Percentiles rank a stretch among this genome's conserved stretches.
These are phyloP conservation scores for Heliocybe sulcata DNA, from an alignment of 1,284 basidiomycete genomes.

Conservation along the genomic window DNA sequence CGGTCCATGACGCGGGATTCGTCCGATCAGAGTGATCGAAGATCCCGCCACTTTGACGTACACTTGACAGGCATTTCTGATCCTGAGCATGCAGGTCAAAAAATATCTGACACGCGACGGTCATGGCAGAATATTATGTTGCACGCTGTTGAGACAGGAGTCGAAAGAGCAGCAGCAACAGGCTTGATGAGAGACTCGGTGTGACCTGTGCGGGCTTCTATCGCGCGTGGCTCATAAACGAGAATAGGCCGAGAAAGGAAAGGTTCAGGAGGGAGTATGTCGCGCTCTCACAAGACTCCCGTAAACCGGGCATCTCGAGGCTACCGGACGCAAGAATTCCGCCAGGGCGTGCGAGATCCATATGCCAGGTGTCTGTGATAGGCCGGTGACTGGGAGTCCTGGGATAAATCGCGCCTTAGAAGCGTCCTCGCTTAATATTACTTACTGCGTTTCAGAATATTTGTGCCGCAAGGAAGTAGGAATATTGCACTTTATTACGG, in stretches of 20 bases:
- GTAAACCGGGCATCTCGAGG: not conserved
- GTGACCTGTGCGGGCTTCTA: not conserved
- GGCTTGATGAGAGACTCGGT: not conserved
- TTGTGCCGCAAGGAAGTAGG: not conserved
- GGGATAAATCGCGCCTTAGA: not conserved
- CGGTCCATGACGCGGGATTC: not conserved
- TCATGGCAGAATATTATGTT: not conserved
- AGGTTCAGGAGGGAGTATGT: not conserved
- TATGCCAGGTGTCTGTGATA: not conserved
- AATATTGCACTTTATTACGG: not conserved
- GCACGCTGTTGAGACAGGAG: too few species aligned
- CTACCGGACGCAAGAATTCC: constrained; percentile 1
- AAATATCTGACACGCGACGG: too few species aligned
- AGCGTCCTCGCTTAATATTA: not conserved
- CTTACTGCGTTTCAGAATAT: constrained; percentile 1
- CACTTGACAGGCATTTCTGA: too few species aligned
- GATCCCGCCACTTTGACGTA: not conserved
- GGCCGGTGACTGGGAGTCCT: not conserved
- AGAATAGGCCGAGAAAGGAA: too few species aligned
- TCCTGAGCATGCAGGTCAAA: too few species aligned
- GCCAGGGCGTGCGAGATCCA: not conserved
- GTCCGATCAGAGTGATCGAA: not conserved
- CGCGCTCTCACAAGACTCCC: not conserved
- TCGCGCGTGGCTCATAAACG: not conserved
- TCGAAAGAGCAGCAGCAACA: too few species aligned